These are phyloP conservation scores for Pythium grandisporangium DNA, from an alignment of 352 stramenopile genomes.

Conservation along the genomic window DNA sequence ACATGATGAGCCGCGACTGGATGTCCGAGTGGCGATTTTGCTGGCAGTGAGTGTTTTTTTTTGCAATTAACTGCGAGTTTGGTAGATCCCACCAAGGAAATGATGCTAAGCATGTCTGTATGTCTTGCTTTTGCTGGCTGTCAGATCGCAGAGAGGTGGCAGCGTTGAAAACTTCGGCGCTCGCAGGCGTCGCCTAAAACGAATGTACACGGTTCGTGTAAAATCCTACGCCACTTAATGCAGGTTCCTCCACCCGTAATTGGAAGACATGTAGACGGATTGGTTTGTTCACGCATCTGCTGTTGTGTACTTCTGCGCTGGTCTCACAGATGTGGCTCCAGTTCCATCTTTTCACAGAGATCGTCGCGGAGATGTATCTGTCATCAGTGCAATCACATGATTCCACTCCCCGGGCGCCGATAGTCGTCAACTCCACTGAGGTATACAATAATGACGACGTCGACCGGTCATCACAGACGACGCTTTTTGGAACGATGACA, in stretches of 20 bases:
- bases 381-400: slow-evolving; percentile 32
- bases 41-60: slow-evolving; percentile 5
- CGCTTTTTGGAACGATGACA: too few relatives aligned
- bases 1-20: slow-evolving; percentile 70
- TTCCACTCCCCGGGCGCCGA: background rate
- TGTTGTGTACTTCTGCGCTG: background rate
- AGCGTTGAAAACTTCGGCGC: slow-evolving; percentile 15
- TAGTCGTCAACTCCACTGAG: too few relatives aligned
- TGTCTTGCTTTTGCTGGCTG: too few relatives aligned
- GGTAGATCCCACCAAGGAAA: too few relatives aligned
- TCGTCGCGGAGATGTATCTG: slow-evolving; percentile 61
- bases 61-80: too few relatives aligned
- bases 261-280: too few relatives aligned
- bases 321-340: slow-evolving; percentile 59
- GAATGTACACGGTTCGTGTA: slow-evolving; percentile 43
- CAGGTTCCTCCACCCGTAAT: too few relatives aligned
- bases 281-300: background rate
- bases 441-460: too few relatives aligned
- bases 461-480: too few relatives aligned
- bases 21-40: slow-evolving; percentile 77
- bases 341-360: slow-evolving; percentile 62
- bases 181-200: slow-evolving; percentile 35
- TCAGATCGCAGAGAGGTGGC: slow-evolving; percentile 25
- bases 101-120: too few relatives aligned
- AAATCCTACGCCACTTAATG: background rate